A percentile compares a stretch with the other conserved stretches of the same genome.
Evolutionary conservation across 2,329 filamentous ascomycete genomes (phyloP).

Genomic region (Diaporthe eres): DNA sequence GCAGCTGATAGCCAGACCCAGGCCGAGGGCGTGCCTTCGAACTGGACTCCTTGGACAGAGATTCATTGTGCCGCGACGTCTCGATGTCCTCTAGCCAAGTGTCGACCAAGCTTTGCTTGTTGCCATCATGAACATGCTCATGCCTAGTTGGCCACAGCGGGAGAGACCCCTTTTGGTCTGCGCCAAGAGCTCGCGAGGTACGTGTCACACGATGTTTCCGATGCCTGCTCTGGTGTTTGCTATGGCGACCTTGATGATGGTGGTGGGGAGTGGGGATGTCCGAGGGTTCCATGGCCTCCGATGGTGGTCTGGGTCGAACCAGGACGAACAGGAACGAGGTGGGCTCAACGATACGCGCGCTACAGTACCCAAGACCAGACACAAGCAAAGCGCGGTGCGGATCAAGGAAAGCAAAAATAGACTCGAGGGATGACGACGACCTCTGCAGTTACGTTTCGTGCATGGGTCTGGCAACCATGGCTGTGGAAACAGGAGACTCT

Average conservation of each 20-base stretch:
- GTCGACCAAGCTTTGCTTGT: slow-evolving; percentile 17
- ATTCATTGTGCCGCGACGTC: neutral
- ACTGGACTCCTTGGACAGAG: neutral
- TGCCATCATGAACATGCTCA: neutral
- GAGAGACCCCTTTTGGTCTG: neutral
- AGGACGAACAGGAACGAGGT: neutral
- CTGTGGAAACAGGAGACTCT: slow-evolving; percentile 21
- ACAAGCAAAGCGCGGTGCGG: neutral
- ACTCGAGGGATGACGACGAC: slow-evolving; percentile 14
- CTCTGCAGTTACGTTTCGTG: slow-evolving; percentile 11
- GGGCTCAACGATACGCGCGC: neutral
- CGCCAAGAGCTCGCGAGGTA: neutral
- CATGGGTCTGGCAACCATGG: slow-evolving; percentile 3
- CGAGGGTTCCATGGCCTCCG: slow-evolving; percentile 18
- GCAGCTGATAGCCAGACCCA: neutral
- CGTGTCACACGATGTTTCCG: slow-evolving; percentile 1
- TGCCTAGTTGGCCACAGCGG: neutral
- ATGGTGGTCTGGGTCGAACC: neutral
- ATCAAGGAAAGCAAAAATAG: slow-evolving; percentile 1
- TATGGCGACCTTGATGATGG: slow-evolving; percentile 5
- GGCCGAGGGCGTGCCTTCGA: neutral
- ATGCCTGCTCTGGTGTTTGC: neutral
- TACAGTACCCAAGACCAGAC: neutral
- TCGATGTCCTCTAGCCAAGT: slow-evolving; percentile 34
- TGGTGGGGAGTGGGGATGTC: neutral